phyloP scores from a whole-genome alignment of 2,329 filamentous ascomycete species.

The Botrytis fabae region DNA sequence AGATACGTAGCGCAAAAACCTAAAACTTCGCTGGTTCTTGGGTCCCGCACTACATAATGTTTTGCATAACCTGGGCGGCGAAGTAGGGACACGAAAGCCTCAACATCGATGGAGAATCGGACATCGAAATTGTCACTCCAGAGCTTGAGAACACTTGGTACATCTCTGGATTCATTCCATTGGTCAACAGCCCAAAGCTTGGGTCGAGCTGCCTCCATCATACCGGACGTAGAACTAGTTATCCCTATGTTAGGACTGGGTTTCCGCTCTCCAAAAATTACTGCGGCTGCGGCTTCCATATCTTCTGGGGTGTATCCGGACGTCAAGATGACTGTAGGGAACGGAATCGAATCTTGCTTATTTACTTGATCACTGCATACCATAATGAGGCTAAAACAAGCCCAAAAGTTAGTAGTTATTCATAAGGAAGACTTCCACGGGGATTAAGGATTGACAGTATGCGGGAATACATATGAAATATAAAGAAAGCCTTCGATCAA shows the following conservation, averaged over 20 bases:
- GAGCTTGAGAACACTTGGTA: conserved; percentile 33
- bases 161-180: conserved; percentile 38
- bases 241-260: conserved; percentile 5
- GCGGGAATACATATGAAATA: not conserved
- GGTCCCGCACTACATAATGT: conserved; percentile 57
- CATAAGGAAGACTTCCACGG: not conserved
- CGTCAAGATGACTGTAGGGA: conserved; percentile 55
- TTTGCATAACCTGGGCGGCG: conserved; percentile 56
- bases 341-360: conserved; percentile 44
- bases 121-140: conserved; percentile 35
- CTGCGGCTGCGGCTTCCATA: conserved; percentile 52
- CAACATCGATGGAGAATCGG: conserved; percentile 49
- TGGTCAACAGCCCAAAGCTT: conserved; percentile 39
- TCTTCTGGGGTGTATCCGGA: conserved; percentile 50
- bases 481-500: not conserved
- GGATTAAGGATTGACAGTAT: not conserved
- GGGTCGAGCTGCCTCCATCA: conserved; percentile 23
- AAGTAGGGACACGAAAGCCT: conserved; percentile 49
- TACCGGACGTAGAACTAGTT: not conserved
- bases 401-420: not conserved
- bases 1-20: conserved; percentile 63
- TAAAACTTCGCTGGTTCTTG: conserved; percentile 46
- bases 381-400: conserved; percentile 47
- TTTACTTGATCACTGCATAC: conserved; percentile 51
- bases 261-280: conserved; percentile 50